Base-by-base conservation (phyloP, 2,329 filamentous ascomycete species). In the Sporothrix dimorphospora region DNA sequence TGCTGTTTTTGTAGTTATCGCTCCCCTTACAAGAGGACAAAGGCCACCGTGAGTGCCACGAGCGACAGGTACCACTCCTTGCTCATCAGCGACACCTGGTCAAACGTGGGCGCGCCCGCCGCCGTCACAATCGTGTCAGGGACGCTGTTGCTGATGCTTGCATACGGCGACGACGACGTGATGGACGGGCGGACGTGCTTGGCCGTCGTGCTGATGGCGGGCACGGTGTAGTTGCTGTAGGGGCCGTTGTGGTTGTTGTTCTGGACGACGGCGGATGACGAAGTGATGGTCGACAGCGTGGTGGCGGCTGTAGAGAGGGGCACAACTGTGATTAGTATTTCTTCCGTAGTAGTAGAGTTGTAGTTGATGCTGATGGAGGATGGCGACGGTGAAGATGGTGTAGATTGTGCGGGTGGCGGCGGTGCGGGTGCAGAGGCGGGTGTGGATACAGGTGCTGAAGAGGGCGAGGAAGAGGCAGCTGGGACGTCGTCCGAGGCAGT, bases 301-400 rank as follows among this genome's bases (percentile, higher is more conserved):
- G 42, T 40, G n/a, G 67, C 24, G 40, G 45, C 69, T 73, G 69
- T 34, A 69, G 65, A 57, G 9, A 61, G 38, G 19, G 72, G 57
- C 27, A 66, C 72, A 66, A 73, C 63, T 65, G 69, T 69, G 65
- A 73, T 73, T 73, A 71, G 72, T 59, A 73, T 65, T 69, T 73
- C n/a, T 40, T 42, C 40, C 38, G 72, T 71, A 34, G 40, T 38
- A 30, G 57, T 69, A 12, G 27, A 34, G 51, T 21, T 19, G 71
- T 68, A 70, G 71, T 38, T 61, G 71, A 61, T 61, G 21, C n/a
- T n/a, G n/a, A n/a, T n/a, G n/a, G n/a, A n/a, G n/a, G n/a, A n/a
- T n/a, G n/a, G n/a, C n/a, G n/a, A n/a, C n/a, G 40, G 42, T 9
- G 40, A 27, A 9, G 66, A 27, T 19, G 61, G 61, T 14, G 61